These are phyloP conservation scores for Secale cereale DNA, from an alignment of 176 grass and related monocot genomes.

Conservation along the genomic window DNA sequence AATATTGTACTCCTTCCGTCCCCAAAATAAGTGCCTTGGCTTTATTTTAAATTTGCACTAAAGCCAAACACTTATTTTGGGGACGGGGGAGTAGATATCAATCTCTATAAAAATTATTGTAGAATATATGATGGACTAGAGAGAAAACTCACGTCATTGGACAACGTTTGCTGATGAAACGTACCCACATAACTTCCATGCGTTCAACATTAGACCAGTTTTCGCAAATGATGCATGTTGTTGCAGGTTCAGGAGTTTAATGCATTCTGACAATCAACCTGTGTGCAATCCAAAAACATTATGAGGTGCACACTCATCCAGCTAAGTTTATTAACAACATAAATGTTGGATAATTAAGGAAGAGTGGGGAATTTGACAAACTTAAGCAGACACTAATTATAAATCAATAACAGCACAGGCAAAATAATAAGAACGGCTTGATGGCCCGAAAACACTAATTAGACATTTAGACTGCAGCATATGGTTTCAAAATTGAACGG, in stretches of 20 bases:
- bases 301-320: slow-evolving; percentile 11
- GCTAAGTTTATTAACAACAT: slow-evolving; percentile 7
- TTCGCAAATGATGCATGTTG: background rate
- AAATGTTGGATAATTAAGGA: background rate
- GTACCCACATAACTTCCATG: background rate
- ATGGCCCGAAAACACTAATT: background rate
- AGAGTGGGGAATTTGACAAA: background rate
- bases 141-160: background rate
- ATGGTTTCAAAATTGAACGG: background rate
- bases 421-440: background rate
- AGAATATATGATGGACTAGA: background rate
- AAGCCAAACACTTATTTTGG: too few species aligned
- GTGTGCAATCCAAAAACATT: slow-evolving; percentile 17
- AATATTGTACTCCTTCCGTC: background rate
- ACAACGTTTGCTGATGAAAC: background rate
- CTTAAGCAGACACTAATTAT: background rate
- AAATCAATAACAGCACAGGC: background rate
- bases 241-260: slow-evolving; percentile 39
- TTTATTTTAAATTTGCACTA: too few species aligned
- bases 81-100: background rate
- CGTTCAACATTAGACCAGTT: slow-evolving; percentile 4
- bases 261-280: slow-evolving; percentile 83
- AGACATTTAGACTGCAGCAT: background rate
- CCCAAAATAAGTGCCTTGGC: too few species aligned
- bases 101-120: background rate